Evolutionary conservation across 2,329 filamentous ascomycete species (phyloP).

Genomic region (Beauveria asiatica): DNA sequence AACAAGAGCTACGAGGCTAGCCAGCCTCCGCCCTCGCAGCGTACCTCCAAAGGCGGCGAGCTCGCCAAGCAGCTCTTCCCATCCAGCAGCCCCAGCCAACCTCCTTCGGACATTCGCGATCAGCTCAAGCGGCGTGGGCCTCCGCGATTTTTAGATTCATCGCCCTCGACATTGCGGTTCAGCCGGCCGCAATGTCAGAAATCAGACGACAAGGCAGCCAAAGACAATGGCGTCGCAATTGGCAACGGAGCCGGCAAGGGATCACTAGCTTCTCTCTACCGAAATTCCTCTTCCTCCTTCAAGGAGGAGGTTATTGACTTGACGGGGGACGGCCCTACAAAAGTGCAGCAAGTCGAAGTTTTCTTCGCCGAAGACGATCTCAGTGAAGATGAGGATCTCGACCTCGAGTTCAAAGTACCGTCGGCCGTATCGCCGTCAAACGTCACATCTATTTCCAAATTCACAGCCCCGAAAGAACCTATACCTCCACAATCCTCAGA

Average conservation of each 20-base stretch:
- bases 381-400: slow-evolving; percentile 72
- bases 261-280: slow-evolving; percentile 35
- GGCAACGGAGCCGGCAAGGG: slow-evolving; percentile 12
- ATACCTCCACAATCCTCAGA: slow-evolving; percentile 22
- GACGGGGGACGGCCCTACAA: slow-evolving; percentile 20
- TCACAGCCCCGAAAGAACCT: slow-evolving; percentile 16
- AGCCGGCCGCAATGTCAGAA: slow-evolving; percentile 15
- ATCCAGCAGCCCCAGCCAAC: slow-evolving; percentile 43
- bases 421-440: slow-evolving; percentile 31
- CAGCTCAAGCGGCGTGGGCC: slow-evolving; percentile 36
- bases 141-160: slow-evolving; percentile 24
- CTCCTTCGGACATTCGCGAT: slow-evolving; percentile 40
- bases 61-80: slow-evolving; percentile 47
- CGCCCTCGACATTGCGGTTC: slow-evolving; percentile 27
- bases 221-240: neutral
- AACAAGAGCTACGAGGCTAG: slow-evolving; percentile 31
- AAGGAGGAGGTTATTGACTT: slow-evolving; percentile 26
- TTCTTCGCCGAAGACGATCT: slow-evolving; percentile 76
- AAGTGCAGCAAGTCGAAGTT: slow-evolving; percentile 29
- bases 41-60: slow-evolving; percentile 17
- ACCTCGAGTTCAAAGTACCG: slow-evolving; percentile 58
- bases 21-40: slow-evolving; percentile 20
- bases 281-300: slow-evolving; percentile 39
- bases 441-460: slow-evolving; percentile 15
- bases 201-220: slow-evolving; percentile 2